phyloP scores from a whole-genome alignment of 768 basidiomycete species.

The Trametes cingulata region DNA sequence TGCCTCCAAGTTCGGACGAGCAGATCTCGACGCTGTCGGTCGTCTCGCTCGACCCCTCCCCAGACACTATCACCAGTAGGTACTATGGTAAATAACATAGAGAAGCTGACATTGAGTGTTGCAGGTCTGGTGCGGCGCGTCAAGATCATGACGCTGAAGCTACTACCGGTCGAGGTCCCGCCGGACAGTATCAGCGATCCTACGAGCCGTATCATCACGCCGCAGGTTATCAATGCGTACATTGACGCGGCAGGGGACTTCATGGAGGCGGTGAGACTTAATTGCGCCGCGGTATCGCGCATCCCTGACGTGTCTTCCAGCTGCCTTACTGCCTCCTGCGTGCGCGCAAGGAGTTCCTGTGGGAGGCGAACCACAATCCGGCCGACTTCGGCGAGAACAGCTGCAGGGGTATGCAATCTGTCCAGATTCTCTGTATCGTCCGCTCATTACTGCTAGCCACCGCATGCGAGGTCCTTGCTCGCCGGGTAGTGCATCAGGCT shows the following conservation, averaged over 20 bases:
- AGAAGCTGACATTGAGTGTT: not conserved
- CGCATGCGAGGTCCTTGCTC: constrained; percentile 84
- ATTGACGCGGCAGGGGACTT: constrained; percentile 86
- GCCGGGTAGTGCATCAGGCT: constrained; percentile 71
- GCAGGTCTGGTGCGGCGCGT: constrained; percentile 81
- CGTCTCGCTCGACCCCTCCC: constrained; percentile 47
- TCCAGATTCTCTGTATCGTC: not conserved
- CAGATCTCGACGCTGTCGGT: constrained; percentile 25
- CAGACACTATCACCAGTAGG: constrained; percentile 78
- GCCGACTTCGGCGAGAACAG: constrained; percentile 87
- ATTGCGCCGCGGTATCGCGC: not conserved
- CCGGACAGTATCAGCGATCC: constrained; percentile 64
- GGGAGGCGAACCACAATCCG: constrained; percentile 78
- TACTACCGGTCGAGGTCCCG: constrained; percentile 84
- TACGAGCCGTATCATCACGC: constrained; percentile 83
- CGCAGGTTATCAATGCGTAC: constrained; percentile 75
- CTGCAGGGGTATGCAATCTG: constrained; percentile 83
- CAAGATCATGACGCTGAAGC: constrained; percentile 67
- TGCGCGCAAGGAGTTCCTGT: constrained; percentile 77
- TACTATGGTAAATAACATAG: not conserved
- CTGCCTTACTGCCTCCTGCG: constrained; percentile 81
- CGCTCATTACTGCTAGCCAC: constrained; percentile 47
- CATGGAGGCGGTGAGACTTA: constrained; percentile 67
- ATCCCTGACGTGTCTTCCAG: constrained; percentile 37
- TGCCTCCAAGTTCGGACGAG: constrained; percentile 37